Base-by-base conservation (phyloP, 192 early-diverging fungal genomes). In the Umbelopsis sp. region DNA sequence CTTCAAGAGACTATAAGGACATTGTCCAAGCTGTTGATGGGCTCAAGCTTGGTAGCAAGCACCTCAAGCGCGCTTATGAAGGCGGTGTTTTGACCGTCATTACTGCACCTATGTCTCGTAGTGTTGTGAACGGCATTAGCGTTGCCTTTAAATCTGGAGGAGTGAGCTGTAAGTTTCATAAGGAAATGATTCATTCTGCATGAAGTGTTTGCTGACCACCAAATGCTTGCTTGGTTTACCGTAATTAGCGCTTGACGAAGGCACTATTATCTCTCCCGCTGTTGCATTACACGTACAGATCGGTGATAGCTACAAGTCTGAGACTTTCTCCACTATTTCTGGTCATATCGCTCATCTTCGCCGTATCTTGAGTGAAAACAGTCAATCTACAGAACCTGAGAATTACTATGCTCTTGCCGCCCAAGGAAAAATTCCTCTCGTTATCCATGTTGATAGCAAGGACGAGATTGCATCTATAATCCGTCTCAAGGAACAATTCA, bases 391-490 rank as follows among this genome's bases (percentile, higher is more conserved):
- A 24, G 34, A 66, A n/a, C 9, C 49, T 11, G 38, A 74, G 12
- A 77, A 87, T 29, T 70, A 71, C 9, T 85, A 81, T 45, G 69
- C 70, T 3, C 69, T 71, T 7, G 86, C 80, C 29, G 83, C 76
- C 10, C 62, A 68, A 24, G 87, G 87, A 26, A 76, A 86, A 24
- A 80, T 89, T 12, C 85, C 87, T 4, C 43, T 86, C 12, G 79
- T 83, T 2, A 69, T 86, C 16, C 69, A 77, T 47, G 79, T 83
- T 24, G 34, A 87, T n/a, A 84, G 79, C 66, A 83, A 84, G 56
- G 87, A 89, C 47, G 86, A 92, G 74, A 93, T 93, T 49, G 80
- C 86, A n/a, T 81, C 85, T 12, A 10, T 93, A 4, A 80, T 93
- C n/a, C 80, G 71, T 6, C 70, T 92, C 12, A 90, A 92, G 78